These are phyloP conservation scores for Botrytis cinerea DNA, from an alignment of 2,329 filamentous ascomycete species.

Conservation along the genomic window DNA sequence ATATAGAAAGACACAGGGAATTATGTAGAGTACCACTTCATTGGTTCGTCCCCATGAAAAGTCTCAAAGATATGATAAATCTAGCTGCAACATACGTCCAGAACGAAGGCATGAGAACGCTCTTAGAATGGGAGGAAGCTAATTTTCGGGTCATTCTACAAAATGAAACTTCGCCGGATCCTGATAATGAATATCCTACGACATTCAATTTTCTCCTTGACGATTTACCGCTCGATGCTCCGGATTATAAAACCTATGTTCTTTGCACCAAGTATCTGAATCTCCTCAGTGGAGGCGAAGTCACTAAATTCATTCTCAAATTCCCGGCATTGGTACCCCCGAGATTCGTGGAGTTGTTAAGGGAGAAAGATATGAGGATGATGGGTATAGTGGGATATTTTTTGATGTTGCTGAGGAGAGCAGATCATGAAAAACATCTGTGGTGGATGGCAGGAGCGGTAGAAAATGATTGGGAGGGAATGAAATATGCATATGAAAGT, in stretches of 20 bases:
- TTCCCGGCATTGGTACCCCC: neutral
- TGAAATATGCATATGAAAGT: neutral
- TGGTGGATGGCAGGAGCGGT: slow-evolving; percentile 17
- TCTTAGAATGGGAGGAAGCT: slow-evolving; percentile 2
- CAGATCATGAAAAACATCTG: neutral
- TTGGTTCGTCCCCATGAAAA: slow-evolving; percentile 17
- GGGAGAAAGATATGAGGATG: neutral
- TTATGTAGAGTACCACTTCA: neutral
- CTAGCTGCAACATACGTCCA: neutral
- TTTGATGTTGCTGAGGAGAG: slow-evolving; percentile 13
- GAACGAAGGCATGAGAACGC: slow-evolving; percentile 3
- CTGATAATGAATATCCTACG: neutral
- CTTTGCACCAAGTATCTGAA: neutral
- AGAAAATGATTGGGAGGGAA: slow-evolving; percentile 2
- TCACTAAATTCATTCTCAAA: neutral
- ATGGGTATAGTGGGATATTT: slow-evolving; percentile 19
- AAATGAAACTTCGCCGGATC: neutral
- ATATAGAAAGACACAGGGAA: neutral
- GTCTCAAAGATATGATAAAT: slow-evolving; percentile 4
- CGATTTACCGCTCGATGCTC: neutral
- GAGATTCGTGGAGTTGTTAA: neutral
- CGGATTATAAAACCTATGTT: neutral
- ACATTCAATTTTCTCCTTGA: slow-evolving; percentile 10
- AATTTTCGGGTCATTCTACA: neutral
- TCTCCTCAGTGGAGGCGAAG: neutral